phyloP scores from a whole-genome alignment of 805 yeast genomes.

The Candida loeiensis region DNA sequence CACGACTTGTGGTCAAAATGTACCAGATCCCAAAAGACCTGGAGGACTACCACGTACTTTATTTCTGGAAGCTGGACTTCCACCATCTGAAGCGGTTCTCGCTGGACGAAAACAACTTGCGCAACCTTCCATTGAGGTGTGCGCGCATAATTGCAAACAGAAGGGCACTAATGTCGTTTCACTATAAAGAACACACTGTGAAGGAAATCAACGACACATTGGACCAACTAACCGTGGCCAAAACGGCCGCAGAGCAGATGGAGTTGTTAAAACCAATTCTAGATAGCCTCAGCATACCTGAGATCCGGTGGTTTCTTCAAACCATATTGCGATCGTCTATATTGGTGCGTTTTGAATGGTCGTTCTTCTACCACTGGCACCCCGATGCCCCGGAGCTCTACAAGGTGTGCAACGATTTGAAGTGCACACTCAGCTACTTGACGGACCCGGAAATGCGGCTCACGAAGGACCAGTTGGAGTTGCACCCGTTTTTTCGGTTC shows the following conservation, averaged over 20 bases:
- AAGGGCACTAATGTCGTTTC: conserved; percentile 21
- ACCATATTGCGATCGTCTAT: conserved; percentile 58
- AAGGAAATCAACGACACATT: conserved; percentile 27
- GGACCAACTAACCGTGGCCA: conserved; percentile 25
- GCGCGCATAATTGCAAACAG: conserved; percentile 51
- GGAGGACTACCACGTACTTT: conserved; percentile 48
- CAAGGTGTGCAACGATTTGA: conserved; percentile 62
- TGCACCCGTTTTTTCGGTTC: conserved; percentile 54
- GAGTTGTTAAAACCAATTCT: conserved; percentile 48
- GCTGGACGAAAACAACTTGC: conserved; percentile 45
- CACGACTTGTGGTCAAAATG: conserved; percentile 43
- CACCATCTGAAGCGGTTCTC: conserved; percentile 27
- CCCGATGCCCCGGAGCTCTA: conserved; percentile 69
- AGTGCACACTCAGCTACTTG: conserved; percentile 54
- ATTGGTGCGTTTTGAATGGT: conserved; percentile 59
- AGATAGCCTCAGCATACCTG: conserved; percentile 53
- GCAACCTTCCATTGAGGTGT: conserved; percentile 45
- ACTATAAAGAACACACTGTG: conserved; percentile 18
- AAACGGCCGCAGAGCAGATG: conserved; percentile 34
- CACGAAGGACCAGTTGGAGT: conserved; percentile 34
- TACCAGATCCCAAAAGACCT: conserved; percentile 59
- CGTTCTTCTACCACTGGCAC: conserved; percentile 64
- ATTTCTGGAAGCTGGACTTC: conserved; percentile 35
- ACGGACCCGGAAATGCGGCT: conserved; percentile 48
- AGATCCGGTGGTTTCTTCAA: conserved; percentile 65